Conservation (phyloP, 352 stramenopile genomes). For the Phytopythium sindhum region DNA sequence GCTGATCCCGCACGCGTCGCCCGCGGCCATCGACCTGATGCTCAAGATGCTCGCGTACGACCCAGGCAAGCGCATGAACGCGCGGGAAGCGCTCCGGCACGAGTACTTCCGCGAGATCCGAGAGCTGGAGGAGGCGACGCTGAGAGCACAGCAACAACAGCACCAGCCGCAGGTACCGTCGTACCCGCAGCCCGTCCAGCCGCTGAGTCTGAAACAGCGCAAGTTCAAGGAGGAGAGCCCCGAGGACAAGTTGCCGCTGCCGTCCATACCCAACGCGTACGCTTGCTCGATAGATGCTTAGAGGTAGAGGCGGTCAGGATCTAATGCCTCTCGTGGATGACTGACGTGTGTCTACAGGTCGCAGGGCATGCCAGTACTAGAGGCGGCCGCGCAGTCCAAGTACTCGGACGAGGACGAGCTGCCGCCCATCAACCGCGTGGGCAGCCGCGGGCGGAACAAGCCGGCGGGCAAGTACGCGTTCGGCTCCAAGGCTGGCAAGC, state of each 20-base stretch:
- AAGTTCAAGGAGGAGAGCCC: constrained; percentile 51
- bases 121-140: constrained; percentile 69
- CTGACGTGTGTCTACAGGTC: constrained; percentile 8
- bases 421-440: constrained; percentile 40
- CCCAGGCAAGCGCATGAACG: constrained; percentile 86
- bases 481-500: constrained; percentile 19
- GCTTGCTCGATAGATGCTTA: constrained; percentile 1
- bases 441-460: constrained; percentile 14
- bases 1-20: constrained; percentile 87
- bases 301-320: not conserved
- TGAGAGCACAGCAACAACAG: constrained; percentile 26
- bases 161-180: constrained; percentile 25
- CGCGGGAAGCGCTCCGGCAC: constrained; percentile 86
- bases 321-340: not conserved
- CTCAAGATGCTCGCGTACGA: constrained; percentile 89
- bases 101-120: constrained; percentile 88
- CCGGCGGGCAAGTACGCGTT: constrained; percentile 24
- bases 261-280: constrained; percentile 49
- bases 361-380: constrained; percentile 15
- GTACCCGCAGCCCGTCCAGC: constrained; percentile 17
- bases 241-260: constrained; percentile 46
- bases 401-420: constrained; percentile 43
- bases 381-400: constrained; percentile 7
- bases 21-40: constrained; percentile 87
- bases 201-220: constrained; percentile 33